A percentile compares a stretch with the other conserved stretches of the same genome.
phyloP scores from a whole-genome alignment of 495 filamentous ascomycete species.

The Pseudotulostoma volvatum region DNA sequence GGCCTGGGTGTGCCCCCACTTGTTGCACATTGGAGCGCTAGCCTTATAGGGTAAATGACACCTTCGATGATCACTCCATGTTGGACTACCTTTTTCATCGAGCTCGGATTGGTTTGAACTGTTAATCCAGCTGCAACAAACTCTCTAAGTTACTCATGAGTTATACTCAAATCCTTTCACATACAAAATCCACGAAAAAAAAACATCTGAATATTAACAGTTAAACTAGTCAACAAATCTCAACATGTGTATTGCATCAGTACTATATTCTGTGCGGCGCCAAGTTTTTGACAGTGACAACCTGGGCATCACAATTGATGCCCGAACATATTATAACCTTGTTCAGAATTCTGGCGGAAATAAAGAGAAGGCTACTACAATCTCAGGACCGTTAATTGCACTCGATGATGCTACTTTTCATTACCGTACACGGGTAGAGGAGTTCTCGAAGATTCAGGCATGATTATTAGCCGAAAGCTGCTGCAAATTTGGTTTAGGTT shows the following conservation, averaged over 20 bases:
- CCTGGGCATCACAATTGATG: not conserved
- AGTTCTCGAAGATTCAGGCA: not conserved
- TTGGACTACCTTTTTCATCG: too few species aligned
- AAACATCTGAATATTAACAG: not conserved
- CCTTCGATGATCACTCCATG: too few species aligned
- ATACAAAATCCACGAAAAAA: not conserved
- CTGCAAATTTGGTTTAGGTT: constrained; percentile 1
- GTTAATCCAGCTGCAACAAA: too few species aligned
- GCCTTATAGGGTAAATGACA: too few species aligned
- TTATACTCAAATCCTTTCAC: not conserved
- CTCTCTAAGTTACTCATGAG: too few species aligned
- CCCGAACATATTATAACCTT: too few species aligned
- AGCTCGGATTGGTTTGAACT: too few species aligned
- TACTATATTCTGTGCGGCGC: not conserved
- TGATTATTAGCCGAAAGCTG: not conserved
- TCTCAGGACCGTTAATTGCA: not conserved
- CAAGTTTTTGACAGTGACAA: not conserved
- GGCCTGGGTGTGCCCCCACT: too few species aligned
- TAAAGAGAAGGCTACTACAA: constrained; percentile 1
- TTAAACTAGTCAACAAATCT: not conserved
- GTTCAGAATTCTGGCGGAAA: not conserved
- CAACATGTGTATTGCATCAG: not conserved
- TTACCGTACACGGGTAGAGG: not conserved
- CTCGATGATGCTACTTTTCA: not conserved
- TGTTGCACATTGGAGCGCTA: too few species aligned